Evolutionary conservation across 1,284 basidiomycete species (phyloP), one percentile per base, ranked within the genome.

Genomic region (Cryptococcus floricola): DNA sequence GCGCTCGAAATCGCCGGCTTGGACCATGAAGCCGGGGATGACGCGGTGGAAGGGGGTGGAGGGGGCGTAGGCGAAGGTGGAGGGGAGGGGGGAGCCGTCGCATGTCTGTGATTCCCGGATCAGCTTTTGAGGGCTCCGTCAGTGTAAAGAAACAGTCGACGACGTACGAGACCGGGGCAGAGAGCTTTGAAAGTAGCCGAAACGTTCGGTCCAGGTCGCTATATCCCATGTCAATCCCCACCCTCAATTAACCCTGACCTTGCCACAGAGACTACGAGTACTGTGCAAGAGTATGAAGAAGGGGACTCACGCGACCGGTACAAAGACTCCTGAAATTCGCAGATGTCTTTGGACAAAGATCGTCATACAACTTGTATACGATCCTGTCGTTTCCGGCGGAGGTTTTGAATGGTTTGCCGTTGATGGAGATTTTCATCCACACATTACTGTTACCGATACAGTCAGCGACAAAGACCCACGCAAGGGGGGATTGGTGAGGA

Each of bases 1-100:
- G 44, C 77, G 74, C 53, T 83, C 86, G 72, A 87, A 87, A 76
- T 87, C 85, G 70, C 85, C 85, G 62, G 83, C 83, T 75, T 84
- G 83, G 50, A 64, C 51, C 82, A 86, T 85, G 75, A 85, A 85
- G 67, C 82, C 79, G 69, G 82, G 82, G 74, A 87, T 86, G 58
- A 85, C 80, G 60, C 84, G 81, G 75, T 84, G 85, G 81, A 86
- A 87, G 55, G 77, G 78, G 49, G 82, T 83, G 52, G 84, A 85
- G 19, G 14, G 19, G 76, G 85, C 81, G 81, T 86, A 87, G 9
- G 84, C 84, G 62, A 82, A 83, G 9, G 83, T 86, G 59, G 65
- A 64, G 25, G 67, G 67, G 12, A 70, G 56, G 44, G 56, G 51
- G 6, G 57, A 55, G 2, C 66, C 66, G 39, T 69, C 58, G 10